These are phyloP conservation scores for Fragaria nilgerrensis DNA, from an alignment of 306 rosid genomes.

Conservation along the genomic window DNA sequence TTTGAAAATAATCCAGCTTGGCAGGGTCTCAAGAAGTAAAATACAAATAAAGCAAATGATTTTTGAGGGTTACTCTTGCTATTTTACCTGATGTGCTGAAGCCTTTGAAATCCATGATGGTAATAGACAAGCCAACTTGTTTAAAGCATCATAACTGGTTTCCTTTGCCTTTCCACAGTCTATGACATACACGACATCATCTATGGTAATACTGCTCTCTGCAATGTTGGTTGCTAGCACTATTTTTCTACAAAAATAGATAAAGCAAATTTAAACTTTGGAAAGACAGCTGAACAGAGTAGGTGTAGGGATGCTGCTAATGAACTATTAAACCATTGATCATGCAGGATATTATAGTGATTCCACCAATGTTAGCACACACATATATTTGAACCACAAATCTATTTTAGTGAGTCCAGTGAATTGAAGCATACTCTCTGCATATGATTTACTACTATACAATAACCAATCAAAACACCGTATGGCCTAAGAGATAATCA, in stretches of 20 bases:
- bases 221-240: conserved; percentile 97
- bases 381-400: background rate
- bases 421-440: background rate
- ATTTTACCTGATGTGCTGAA: conserved; percentile 89
- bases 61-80: background rate
- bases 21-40: background rate
- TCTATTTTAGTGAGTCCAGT: conserved; percentile 2
- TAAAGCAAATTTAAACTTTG: conserved; percentile 22
- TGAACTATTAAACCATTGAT: conserved; percentile 2
- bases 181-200: conserved; percentile 88
- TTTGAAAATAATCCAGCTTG: background rate
- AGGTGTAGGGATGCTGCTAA: background rate
- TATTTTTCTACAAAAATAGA: conserved; percentile 71
- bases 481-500: background rate
- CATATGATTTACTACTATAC: background rate
- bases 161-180: conserved; percentile 99
- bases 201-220: conserved; percentile 97
- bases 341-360: background rate
- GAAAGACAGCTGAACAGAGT: conserved; percentile 19
- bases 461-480: background rate
- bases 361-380: background rate
- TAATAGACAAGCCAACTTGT: conserved; percentile 89
- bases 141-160: conserved; percentile 95
- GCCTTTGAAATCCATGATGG: conserved; percentile 99
- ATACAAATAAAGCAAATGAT: conserved; percentile 12